Evolutionary conservation across 176 grass and related monocot species (phyloP), one percentile per base, ranked within the genome.

Genomic region (Lolium perenne): DNA sequence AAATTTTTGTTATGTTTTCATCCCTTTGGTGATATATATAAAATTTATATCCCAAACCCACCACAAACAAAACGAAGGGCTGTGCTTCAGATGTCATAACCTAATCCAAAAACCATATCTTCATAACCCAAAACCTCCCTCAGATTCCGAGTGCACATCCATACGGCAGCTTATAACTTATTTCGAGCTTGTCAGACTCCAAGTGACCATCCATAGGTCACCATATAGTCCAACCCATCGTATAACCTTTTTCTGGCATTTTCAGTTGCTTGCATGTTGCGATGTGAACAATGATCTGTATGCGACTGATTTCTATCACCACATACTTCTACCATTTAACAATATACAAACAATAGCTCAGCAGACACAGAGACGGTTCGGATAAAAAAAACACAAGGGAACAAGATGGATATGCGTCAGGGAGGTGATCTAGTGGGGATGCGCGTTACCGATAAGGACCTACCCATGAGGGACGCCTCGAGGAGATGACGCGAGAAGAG

Each of bases 401-500:
- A 8, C 12, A 67, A 35, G 17, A 48, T 47, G 54, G 32, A 68
- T 18, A 10, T 22, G 17, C 13, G 20, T 59, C 11, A 18, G 10
- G 5, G 20, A 23, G 4, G 32, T 50, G 48, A 50, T 58, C 71
- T 18, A 65, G 17, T 43, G 23, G 20, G 73, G 29, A 38, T 60
- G 82, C 22, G 38, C 3, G 51, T 61, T 69, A 82, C 59, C 26
- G 87, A 13, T 29, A 23, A 23, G 71, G 85, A 88, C 80, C 69
- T 93, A 95, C 95, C 95, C 91, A 98, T 92, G 80, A 98, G 89
- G 41, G 90, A 89, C 21, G 87, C 86, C 79, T 95, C 93, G 49
- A 98, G 95, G 84, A 95, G 93, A 88, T 91, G 93, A 25, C 95
- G 95, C 82, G 87, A 85, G 77, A 95, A 89, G 53, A 98, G 91